Evolutionary conservation across 1,284 basidiomycete genomes (phyloP), one percentile per base, ranked within the genome.

Genomic region (Microbotryum saponariae): DNA sequence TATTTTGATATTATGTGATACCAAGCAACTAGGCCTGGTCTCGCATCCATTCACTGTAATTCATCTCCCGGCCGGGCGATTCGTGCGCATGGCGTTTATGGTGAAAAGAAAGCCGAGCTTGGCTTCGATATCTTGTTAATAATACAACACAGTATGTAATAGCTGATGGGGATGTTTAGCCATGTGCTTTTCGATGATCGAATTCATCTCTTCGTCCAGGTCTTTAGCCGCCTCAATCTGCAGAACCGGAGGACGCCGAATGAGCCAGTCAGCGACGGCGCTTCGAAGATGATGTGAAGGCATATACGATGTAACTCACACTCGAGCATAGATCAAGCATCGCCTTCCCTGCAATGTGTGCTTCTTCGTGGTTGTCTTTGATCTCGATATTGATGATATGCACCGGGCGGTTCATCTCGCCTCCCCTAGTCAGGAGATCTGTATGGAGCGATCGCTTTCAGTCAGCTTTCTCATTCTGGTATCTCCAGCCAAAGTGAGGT

Each of bases 291-390:
- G 9, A 7, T 31, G 9, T 6, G 56, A 70, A 12, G 61, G 31
- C 7, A 33, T 27, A 7, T 52, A 45, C 25, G 31, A 37, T 27
- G 21, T 4, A 16, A 77, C 90, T 79, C 73, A 94, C 93, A 60
- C 90, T 86, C 54, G 84, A 80, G 14, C 90, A 91, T n/a, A 99
- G 80, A 71, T 94, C 94, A 42, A 98, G 79, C 71, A 98, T 94
- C 1, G 94, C 92, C 75, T 87, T 89, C 16, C 94, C 94, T 18
- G 96, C 96, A 62, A 96, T 89, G 37, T 88, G 80, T 0, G 96
- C 96, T 76, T 98, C 96, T 79, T 98, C 96, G 72, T 97, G 94
- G 73, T 97, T 98, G 77, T 99, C 96, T 78, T 90, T 97, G 78
- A 98, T 98, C 75, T 99, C 96, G 64, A 98, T 83, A 76, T 99